Conservation (phyloP, 2,329 filamentous ascomycete species). For the Aspergillus oerlinghausenensis region DNA sequence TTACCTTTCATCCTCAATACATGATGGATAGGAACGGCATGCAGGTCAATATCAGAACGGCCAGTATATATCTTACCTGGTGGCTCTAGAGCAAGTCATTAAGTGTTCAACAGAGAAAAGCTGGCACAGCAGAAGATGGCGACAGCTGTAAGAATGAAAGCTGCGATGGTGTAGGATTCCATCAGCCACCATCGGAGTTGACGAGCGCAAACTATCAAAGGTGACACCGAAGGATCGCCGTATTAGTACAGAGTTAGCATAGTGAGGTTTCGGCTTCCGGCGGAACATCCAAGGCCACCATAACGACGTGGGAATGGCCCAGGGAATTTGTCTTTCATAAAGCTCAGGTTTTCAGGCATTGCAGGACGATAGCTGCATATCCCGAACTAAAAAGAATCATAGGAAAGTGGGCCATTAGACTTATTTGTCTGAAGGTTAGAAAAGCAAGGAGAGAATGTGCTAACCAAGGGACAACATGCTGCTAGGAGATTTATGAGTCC, state of each 20-base stretch:
- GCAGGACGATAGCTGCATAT: not conserved
- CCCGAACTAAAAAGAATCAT: not conserved
- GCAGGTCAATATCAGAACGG: not conserved
- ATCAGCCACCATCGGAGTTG: not conserved
- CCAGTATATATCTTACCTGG: not conserved
- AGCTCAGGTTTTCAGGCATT: not conserved
- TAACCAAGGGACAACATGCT: slow-evolving; percentile 30
- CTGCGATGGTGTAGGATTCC: not conserved
- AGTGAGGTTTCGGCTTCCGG: slow-evolving; percentile 47
- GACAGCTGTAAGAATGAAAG: not conserved
- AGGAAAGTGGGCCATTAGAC: slow-evolving; percentile 33
- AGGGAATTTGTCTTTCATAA: not conserved
- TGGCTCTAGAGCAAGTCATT: not conserved
- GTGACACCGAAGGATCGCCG: slow-evolving; percentile 52
- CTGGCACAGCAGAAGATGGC: not conserved
- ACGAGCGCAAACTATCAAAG: slow-evolving; percentile 16
- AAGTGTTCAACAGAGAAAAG: not conserved
- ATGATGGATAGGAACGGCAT: not conserved
- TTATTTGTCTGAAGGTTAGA: not conserved
- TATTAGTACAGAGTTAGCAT: slow-evolving; percentile 46
- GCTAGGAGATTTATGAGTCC: slow-evolving; percentile 35
- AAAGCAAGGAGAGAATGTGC: slow-evolving; percentile 5
- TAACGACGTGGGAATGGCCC: not conserved
- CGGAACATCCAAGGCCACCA: slow-evolving; percentile 37
- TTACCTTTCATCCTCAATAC: not conserved